Evolutionary conservation across 352 stramenopile genomes (phyloP), one percentile per base, ranked within the genome.

Genomic region (Phytophthora brassicae): DNA sequence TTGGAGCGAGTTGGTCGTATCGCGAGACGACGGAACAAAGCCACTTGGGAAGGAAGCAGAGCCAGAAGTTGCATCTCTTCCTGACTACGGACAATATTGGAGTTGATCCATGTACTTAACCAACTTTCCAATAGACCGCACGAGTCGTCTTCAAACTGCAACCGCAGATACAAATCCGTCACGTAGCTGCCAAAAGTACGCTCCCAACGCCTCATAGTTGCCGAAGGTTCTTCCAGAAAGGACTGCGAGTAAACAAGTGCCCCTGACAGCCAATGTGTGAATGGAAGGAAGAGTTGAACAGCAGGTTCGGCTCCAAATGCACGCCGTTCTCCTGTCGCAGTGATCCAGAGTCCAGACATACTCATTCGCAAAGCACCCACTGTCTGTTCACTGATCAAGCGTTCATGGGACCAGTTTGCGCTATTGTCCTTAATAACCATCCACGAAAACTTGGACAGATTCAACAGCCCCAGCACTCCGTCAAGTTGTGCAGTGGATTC

Each of bases 131-230:
- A 42, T 0, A 92, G 60, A 6, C 46, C 49, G 11, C 38, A 49
- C 3, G 51, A 48, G 24, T 72, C 56, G 26, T 49, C 56, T 38
- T 74, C 33, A 43, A 88, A 92, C 55, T 92, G 57, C 5, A 90
- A 23, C 1, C 62, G 74, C n/a, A 92, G 57, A 35, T 90, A 92
- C 52, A 90, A 17, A 35, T 76, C 64, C 0, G 68, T 74, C 39
- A 80, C 51, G 28, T 81, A 77, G 42, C 73, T 64, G 0, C 43
- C 64, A 33, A 85, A 85, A 6, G 60, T 64, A 36, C 67, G 66
- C 41, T 87, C 77, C 77, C 77, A 87, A 23, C 49, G 45, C 36
- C 65, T 56, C 41, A 69, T 69, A 2, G 45, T 55, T 28, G 50
- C 23, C 33, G 56, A 63, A 3, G 56, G 47, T 8, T 72, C 48